Evolutionary conservation across 495 filamentous ascomycete species (phyloP).

Genomic region (Chaetomium fimeti): DNA sequence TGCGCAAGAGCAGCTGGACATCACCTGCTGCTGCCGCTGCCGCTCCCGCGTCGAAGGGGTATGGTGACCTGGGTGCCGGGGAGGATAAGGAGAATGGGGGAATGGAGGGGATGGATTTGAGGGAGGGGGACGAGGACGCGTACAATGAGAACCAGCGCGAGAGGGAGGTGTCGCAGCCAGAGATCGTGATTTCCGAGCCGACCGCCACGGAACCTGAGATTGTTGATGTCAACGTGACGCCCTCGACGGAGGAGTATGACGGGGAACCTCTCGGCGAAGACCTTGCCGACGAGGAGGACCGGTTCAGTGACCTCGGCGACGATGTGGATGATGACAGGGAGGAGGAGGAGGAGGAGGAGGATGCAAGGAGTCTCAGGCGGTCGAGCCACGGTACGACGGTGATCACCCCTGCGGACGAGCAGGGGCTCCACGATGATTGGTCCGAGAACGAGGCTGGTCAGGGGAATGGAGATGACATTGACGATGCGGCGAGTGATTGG

Average conservation of each 20-base stretch:
- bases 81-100: conserved; percentile 43
- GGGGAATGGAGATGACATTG: conserved; percentile 23
- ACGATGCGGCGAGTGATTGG: conserved; percentile 43
- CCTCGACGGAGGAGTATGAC: background rate
- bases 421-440: conserved; percentile 45
- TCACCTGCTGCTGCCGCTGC: conserved; percentile 32
- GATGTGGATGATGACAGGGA: background rate
- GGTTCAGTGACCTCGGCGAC: conserved; percentile 12
- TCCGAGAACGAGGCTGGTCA: conserved; percentile 23
- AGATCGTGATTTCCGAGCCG: conserved; percentile 20
- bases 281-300: conserved; percentile 7
- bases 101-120: conserved; percentile 49
- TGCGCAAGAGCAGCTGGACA: conserved; percentile 74
- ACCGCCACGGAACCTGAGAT: background rate
- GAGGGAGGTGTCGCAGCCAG: conserved; percentile 14
- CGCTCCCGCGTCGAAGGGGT: conserved; percentile 36
- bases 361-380: conserved; percentile 17
- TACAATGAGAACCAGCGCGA: conserved; percentile 20
- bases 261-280: conserved; percentile 7
- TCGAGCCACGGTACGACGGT: conserved; percentile 41
- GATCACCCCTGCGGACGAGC: conserved; percentile 57
- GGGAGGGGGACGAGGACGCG: conserved; percentile 49
- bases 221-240: background rate
- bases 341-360: background rate
- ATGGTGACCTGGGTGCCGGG: conserved; percentile 44